Evolutionary conservation across 768 basidiomycete genomes (phyloP).

Genomic region (Russula olivacea): DNA sequence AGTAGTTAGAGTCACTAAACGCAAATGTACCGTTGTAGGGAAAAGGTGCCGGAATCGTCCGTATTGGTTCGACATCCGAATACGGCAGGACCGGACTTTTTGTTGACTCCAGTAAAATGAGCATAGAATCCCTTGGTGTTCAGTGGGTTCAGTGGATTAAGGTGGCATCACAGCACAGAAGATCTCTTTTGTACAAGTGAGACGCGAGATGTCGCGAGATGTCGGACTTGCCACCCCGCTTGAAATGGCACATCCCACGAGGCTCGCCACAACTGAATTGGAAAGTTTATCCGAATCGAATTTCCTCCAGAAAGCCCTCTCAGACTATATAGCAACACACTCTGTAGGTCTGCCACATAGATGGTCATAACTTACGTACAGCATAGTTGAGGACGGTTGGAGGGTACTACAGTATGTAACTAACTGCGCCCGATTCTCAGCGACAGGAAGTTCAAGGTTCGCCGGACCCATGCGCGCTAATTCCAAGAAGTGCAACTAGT

Average conservation of each 20-base stretch:
- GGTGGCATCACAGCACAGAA: background rate
- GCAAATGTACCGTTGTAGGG: background rate
- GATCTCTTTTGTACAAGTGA: background rate
- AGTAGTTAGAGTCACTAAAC: too few relatives aligned
- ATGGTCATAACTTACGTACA: background rate
- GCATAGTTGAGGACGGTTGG: background rate
- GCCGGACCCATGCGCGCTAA: background rate
- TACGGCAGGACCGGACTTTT: background rate
- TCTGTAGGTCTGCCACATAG: background rate
- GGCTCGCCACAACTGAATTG: background rate
- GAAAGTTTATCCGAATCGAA: background rate
- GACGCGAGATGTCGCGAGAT: background rate
- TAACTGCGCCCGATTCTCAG: background rate
- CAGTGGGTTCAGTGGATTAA: background rate
- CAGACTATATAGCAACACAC: background rate
- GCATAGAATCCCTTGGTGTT: background rate
- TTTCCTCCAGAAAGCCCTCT: background rate
- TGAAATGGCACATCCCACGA: background rate
- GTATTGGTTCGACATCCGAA: background rate
- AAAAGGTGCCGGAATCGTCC: too few relatives aligned
- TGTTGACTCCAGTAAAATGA: background rate
- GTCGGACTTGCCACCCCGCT: too few relatives aligned
- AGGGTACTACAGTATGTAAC: background rate
- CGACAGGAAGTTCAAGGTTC: background rate
- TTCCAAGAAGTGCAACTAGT: slow-evolving; percentile 11